Base-by-base conservation (phyloP, 352 stramenopile genomes). In the Phytophthora vignae region DNA sequence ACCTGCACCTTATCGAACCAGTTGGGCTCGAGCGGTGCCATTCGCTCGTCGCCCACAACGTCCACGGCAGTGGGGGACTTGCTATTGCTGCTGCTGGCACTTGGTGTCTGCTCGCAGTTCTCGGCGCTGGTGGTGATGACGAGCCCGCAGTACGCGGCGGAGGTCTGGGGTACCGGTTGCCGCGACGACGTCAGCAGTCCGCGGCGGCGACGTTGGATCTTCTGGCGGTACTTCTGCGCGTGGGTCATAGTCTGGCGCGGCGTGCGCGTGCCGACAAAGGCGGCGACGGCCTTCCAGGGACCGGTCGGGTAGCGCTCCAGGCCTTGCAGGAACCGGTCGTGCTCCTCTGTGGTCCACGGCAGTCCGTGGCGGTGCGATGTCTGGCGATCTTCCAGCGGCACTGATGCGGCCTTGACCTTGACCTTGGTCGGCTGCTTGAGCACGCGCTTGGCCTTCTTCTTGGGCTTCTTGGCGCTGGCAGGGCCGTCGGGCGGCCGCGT, bases 241-340 rank as follows among this genome's bases (percentile, higher is more conserved):
- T 99, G 96, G n/a, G 87, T 97, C 49, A 88, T 88, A 46, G 98
- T 98, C 75, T 99, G 96, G n/a, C 95, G 92, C 14, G 92, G 76
- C 5, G 84, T 90, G 29, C 82, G 81, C 14, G 80, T 90, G 52
- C 77, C 69, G 1, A 89, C 74, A 27, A 80, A 62, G 21, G 64
- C 70, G 2, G 84, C 80, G 21, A 90, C 76, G 1, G 71, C 66
- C 52, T 88, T 89, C 81, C 79, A 91, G 22, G 83, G 82, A 1
- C 83, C 81, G 7, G 59, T 75, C 10, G 83, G 83, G 56, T 78
- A 90, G 21, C 62, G 64, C 50, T 90, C 80, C 11, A 88, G 69
- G 6, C 78, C 82, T 12, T 82, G 64, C 17, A 90, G 57, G 71
- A 90, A 90, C 8, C 77, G 76, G 9, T 88, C 81, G 66, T 90